Evolutionary conservation across 2,329 filamentous ascomycete species (phyloP).

Genomic region (Hymenoscyphus infarciens): DNA sequence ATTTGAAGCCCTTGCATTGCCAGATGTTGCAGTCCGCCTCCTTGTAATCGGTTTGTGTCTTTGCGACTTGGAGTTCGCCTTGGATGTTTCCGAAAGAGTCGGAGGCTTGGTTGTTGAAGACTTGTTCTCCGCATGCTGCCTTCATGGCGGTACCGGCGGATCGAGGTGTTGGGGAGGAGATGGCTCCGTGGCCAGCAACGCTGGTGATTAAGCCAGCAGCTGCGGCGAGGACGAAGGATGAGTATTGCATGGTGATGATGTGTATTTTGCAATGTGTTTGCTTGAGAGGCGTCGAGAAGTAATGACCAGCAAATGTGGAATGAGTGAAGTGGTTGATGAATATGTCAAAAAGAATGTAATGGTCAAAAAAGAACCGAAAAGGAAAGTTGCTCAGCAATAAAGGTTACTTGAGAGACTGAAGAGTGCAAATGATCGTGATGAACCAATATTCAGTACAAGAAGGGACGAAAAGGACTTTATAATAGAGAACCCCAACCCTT

Average conservation of each 20-base stretch:
- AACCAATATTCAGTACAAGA: not conserved
- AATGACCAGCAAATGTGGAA: conserved; percentile 23
- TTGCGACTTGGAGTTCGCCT: conserved; percentile 36
- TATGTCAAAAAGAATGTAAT: conserved; percentile 23
- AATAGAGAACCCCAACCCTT: not conserved
- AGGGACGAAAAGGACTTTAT: conserved; percentile 12
- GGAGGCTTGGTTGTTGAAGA: conserved; percentile 36
- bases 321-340: conserved; percentile 15
- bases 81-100: conserved; percentile 36
- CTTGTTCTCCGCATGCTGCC: conserved; percentile 43
- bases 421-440: conserved; percentile 11
- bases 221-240: conserved; percentile 23
- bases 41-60: conserved; percentile 34
- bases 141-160: conserved; percentile 42
- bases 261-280: conserved; percentile 1
- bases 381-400: conserved; percentile 24
- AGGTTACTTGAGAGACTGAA: not conserved
- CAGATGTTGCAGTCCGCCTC: conserved; percentile 39
- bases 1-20: conserved; percentile 48
- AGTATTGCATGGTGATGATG: conserved; percentile 29
- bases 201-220: conserved; percentile 35
- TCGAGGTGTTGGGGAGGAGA: conserved; percentile 42
- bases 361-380: conserved; percentile 18
- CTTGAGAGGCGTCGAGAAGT: conserved; percentile 8
- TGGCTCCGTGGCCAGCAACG: conserved; percentile 48